Evolutionary conservation across 1,139 yeast genomes (phyloP).

Genomic region (Candida tetrigidarum): DNA sequence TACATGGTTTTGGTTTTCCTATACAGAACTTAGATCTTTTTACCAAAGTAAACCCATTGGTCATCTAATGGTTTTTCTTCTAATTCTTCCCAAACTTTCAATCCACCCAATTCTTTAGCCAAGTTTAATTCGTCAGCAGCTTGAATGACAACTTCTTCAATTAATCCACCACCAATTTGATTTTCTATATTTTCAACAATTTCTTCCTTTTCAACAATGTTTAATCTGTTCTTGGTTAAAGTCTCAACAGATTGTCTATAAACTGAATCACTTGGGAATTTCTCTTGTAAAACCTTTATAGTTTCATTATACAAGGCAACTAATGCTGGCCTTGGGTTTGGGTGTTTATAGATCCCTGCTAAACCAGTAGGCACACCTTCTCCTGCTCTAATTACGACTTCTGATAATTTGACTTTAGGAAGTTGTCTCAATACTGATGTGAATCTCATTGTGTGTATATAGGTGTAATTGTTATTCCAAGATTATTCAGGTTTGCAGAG

Average conservation of each 20-base stretch:
- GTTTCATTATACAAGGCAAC: conserved; percentile 74
- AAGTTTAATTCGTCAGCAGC: conserved; percentile 81
- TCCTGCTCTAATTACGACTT: conserved; percentile 66
- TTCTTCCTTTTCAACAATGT: conserved; percentile 66
- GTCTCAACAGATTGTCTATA: conserved; percentile 79
- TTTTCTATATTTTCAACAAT: conserved; percentile 70
- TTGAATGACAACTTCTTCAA: conserved; percentile 82
- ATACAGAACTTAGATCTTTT: conserved; percentile 41
- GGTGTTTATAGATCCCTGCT: conserved; percentile 79
- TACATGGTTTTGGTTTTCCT: neutral
- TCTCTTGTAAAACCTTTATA: conserved; percentile 55
- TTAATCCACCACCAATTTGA: conserved; percentile 80
- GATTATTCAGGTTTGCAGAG: too few species aligned
- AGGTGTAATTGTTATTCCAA: too few species aligned
- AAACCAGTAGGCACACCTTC: conserved; percentile 80
- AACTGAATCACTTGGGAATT: conserved; percentile 72
- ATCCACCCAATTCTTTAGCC: conserved; percentile 67
- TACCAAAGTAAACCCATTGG: conserved; percentile 75
- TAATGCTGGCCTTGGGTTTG: conserved; percentile 83
- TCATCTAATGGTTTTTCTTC: conserved; percentile 72
- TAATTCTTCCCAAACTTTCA: conserved; percentile 70
- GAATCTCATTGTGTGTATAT: conserved; percentile 37
- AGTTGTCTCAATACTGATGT: conserved; percentile 52
- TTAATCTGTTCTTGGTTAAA: conserved; percentile 70
- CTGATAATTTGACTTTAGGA: conserved; percentile 11